Base-by-base conservation (phyloP, 192 early-diverging fungal genomes). In the Backusella westeae region DNA sequence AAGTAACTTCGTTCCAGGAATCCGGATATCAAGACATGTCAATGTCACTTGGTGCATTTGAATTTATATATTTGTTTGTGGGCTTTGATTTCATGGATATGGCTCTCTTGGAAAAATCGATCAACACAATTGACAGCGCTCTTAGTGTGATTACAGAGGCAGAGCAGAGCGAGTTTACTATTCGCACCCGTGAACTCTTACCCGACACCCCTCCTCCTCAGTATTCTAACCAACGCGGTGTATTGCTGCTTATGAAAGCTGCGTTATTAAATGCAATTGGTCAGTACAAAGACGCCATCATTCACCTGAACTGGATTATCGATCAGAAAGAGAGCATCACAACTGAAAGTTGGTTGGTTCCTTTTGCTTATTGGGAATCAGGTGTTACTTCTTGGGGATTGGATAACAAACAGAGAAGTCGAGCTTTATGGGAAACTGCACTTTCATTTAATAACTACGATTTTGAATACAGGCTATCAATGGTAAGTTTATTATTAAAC, bases 301-400 rank as follows among this genome's bases (percentile, higher is more conserved):
- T 81, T 34, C 79, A 77, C 39, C 35, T 86, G 26, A 84, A 75
- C 53, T 88, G 87, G 87, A 86, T 88, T 49, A 52, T 86, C 36
- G 87, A 86, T 44, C 80, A 83, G 7, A 42, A 77, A 17, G 73
- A 76, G 34, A 78, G 80, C 4, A 81, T 86, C 59, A 32, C 29
- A 0, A 75, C 81, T 1, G 85, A 86, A 23, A 85, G 82, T 26
- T 88, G 85, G 85, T 77, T 84, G 19, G 79, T 86, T 15, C 87
- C 87, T 12, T 88, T 85, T 68, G 85, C 85, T 0, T 82, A 75
- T 66, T 88, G 87, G 87, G 63, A 76, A 69, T 81, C 84, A 0
- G 87, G 87, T 56, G 78, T 86, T 3, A 78, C 80, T 6, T 73
- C 76, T 21, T 88, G 83, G 85, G 76, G 78, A 38, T 74, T 77